A percentile compares a stretch with the other conserved stretches of the same genome.
These are phyloP conservation scores for Erigeron canadensis DNA, from an alignment of 129 eudicot species.

Conservation along the genomic window DNA sequence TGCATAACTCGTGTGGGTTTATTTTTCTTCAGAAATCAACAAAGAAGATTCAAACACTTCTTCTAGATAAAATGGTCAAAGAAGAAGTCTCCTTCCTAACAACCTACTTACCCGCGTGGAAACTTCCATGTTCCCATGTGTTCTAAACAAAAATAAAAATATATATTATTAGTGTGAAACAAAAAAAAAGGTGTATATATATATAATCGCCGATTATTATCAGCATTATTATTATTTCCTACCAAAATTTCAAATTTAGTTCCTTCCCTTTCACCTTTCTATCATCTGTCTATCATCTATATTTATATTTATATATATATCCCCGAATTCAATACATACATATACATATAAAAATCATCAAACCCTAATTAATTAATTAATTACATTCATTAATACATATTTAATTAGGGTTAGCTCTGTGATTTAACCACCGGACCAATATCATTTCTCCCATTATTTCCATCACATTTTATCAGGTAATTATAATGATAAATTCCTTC, in stretches of 20 bases:
- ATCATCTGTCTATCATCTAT: not conserved
- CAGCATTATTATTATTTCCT: not conserved
- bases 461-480: slow-evolving; percentile 27
- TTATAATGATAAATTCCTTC: not conserved
- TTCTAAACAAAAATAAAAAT: no score
- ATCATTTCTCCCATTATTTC: slow-evolving; percentile 14
- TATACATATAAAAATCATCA: not conserved
- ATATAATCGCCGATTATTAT: no score
- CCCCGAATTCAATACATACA: no score
- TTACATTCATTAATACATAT: not conserved
- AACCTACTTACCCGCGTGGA: no score
- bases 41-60: no score
- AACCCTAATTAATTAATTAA: slow-evolving; percentile 15
- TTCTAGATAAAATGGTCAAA: no score
- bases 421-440: slow-evolving; percentile 13
- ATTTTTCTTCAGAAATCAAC: no score
- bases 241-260: slow-evolving; percentile 9
- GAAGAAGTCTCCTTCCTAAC: no score
- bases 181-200: no score
- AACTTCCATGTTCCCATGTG: no score
- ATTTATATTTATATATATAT: not conserved
- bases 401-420: not conserved
- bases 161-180: no score
- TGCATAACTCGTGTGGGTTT: no score
- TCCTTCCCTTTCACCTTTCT: not conserved